Conservation (phyloP, 495 filamentous ascomycete genomes). For the Venustampulla echinocandica region DNA sequence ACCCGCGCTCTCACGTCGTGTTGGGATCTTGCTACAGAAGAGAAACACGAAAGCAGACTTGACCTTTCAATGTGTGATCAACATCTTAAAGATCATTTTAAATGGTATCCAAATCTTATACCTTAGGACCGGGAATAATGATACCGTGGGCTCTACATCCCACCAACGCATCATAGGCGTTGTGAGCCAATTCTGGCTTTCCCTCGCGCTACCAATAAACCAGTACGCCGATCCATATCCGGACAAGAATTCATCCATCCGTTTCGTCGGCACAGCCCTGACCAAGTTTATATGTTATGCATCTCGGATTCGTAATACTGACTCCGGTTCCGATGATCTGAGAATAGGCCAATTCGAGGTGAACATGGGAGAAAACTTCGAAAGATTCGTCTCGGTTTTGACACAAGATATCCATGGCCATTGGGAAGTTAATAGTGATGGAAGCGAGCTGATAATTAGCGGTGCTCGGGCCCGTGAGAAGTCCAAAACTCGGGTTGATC, state of each 20-base stretch:
- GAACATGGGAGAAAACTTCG: constrained; percentile 3
- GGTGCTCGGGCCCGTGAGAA: background rate
- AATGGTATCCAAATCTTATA: background rate
- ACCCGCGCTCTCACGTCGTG: background rate
- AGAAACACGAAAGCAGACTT: background rate
- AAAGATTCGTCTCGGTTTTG: constrained; percentile 4
- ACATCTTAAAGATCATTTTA: constrained; percentile 13
- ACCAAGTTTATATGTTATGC: background rate
- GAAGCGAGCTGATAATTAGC: background rate
- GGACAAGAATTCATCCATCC: background rate
- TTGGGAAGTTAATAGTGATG: constrained; percentile 2
- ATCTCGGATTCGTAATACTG: background rate
- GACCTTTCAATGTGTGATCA: constrained; percentile 5
- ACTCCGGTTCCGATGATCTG: background rate
- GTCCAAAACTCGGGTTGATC: background rate
- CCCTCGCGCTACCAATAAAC: constrained; percentile 1
- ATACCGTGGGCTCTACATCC: background rate
- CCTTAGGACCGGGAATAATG: background rate
- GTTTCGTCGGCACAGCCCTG: background rate
- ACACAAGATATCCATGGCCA: background rate
- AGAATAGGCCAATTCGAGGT: background rate
- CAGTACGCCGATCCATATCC: constrained; percentile 2
- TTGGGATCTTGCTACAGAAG: background rate
- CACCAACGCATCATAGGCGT: constrained; percentile 3
- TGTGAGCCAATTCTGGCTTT: constrained; percentile 12